These are phyloP conservation scores for Rehmannia glutinosa DNA, from an alignment of 257 asterid species.

Conservation along the genomic window DNA sequence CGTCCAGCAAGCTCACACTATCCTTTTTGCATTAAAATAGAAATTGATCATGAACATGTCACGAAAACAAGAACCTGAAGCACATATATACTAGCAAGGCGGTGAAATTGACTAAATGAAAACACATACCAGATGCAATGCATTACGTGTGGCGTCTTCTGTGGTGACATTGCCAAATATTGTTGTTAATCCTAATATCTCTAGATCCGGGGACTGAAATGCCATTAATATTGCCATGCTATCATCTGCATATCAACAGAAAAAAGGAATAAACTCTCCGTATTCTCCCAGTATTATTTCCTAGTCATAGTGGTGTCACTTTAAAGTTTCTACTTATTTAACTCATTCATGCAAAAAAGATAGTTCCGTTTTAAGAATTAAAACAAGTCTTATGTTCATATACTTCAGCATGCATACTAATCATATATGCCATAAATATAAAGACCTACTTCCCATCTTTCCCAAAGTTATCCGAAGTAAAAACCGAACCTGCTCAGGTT, in stretches of 20 bases:
- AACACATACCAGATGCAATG: slow-evolving; percentile 79
- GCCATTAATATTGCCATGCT: slow-evolving; percentile 94
- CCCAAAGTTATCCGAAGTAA: background rate
- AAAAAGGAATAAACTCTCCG: slow-evolving; percentile 1
- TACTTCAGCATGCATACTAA: background rate
- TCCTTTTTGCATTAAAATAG: slow-evolving; percentile 74
- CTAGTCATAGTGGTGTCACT: too few species aligned
- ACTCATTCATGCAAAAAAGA: background rate
- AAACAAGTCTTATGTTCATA: background rate
- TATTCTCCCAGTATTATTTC: background rate
- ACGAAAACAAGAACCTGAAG: slow-evolving; percentile 12
- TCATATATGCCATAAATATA: background rate
- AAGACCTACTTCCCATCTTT: background rate
- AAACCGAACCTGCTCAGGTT: background rate
- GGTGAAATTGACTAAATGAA: slow-evolving; percentile 2
- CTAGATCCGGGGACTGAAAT: slow-evolving; percentile 75
- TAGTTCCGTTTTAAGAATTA: background rate
- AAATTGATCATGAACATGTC: slow-evolving; percentile 45
- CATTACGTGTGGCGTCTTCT: slow-evolving; percentile 77
- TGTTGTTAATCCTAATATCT: slow-evolving; percentile 84
- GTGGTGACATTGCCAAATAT: slow-evolving; percentile 86
- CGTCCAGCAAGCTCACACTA: slow-evolving; percentile 99
- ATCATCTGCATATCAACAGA: slow-evolving; percentile 59
- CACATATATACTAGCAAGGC: background rate
- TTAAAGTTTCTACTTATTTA: too few species aligned